Base-by-base conservation (phyloP, 106 monocot species). In the Apostasia shenzhenica region DNA sequence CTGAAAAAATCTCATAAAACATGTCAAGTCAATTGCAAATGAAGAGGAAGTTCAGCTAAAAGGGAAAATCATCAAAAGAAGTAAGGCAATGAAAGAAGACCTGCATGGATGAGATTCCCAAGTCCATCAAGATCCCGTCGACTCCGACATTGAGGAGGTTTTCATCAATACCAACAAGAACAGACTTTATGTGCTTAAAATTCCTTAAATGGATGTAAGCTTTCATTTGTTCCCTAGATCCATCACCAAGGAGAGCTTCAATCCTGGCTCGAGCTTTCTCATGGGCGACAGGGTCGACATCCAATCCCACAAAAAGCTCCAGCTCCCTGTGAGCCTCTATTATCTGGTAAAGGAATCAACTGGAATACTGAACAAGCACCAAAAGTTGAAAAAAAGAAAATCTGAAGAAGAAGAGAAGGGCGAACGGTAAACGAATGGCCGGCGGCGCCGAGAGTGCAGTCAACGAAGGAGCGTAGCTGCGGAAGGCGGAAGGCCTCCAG, bases 91-190 rank as follows among this genome's bases (percentile, higher is more conserved):
- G 52, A 38, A 26, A 50, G 2, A 5, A 41, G 44, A 84, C 95
- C 89, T 97, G 95, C 90, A 93, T 99, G 43, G 97, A 99, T n/a
- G 97, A 99, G 78, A 99, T 79, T 48, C 97, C 97, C 26, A 99
- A 74, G 78, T 99, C 97, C 86, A 99, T 87, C 58, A 99, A 54
- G 69, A 99, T 85, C 0, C 97, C 97, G 57, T 93, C 87, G 10
- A 93, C 75, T 41, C 88, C 81, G 5, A 53, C 63, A 10, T 56
- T 43, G 0, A 77, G 43, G 6, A 82, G 55, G 4, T 70, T 64
- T 61, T 79, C 71, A 45, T 77, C 79, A 1, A 83, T 45, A 47
- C 72, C 74, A 8, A 59, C 66, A 4, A 99, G 79, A 13, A 93
- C 81, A 2, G 78, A 74, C 67, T 85, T 99, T 41, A 99, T 80